Base-by-base conservation (phyloP, 371 early-diverging fungal genomes). In the Paraphysoderma sedebokerense region DNA sequence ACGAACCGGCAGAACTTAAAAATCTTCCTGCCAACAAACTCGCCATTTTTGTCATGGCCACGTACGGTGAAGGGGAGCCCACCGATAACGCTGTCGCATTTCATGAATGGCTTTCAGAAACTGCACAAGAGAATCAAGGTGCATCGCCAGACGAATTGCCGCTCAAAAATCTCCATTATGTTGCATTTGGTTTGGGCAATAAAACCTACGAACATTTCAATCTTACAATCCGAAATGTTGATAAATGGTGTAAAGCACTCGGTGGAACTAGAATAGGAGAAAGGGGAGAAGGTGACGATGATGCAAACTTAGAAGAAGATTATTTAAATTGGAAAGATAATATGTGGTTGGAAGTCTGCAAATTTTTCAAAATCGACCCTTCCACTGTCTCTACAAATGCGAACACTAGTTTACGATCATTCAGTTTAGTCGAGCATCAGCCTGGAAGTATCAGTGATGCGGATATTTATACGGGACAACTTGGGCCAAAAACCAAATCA, bases 181-280 rank as follows among this genome's bases (percentile, higher is more conserved):
- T 87, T 24, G 59, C 85, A 29, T 95, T 97, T 72, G 95, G 88
- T n/a, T 74, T 97, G 24, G 98, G 98, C 40, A 97, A 92, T 76
- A 86, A 76, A 55, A 95, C 98, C 6, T 97, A 97, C 64, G 95
- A 95, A 59, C 85, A 88, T 56, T 95, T 81, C 62, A 92, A 95
- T 58, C 76, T 79, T 44, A 83, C 86, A 34, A 73, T 67, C 22
- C 67, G 86, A 24, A 64, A 67, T 3, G 54, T 87, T 15, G 82
- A 86, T 48, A 62, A 62, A 26, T 65, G 72, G 20, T 60, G 92
- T 42, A 51, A 49, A 20, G 57, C 55, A 11, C 61, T 82, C 40
- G 93, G 95, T 28, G 93, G 84, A 15, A 58, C 52, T 15, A 70
- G 83, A n/a, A 58, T 93, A 31, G 84, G 82, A 35, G 77, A 73